Conservation (phyloP, 768 basidiomycete species). For the Butyriboletus loyo region DNA sequence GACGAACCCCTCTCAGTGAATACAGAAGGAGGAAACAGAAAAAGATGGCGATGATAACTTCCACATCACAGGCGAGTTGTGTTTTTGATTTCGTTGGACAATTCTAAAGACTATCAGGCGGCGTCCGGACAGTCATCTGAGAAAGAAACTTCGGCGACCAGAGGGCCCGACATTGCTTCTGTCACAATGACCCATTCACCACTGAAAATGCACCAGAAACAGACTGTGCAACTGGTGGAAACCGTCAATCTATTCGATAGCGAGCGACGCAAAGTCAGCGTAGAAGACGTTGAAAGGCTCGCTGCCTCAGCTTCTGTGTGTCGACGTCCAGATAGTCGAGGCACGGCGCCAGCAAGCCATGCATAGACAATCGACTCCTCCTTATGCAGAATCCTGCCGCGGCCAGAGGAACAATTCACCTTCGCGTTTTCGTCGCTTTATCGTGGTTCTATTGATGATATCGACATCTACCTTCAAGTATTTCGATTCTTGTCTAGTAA, state of each 20-base stretch:
- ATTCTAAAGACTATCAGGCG: not conserved
- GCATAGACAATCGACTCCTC: not conserved
- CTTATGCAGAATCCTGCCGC: not conserved
- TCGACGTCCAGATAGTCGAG: not conserved
- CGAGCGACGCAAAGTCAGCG: conserved; percentile 2
- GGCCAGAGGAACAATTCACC: not conserved
- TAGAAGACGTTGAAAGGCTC: conserved; percentile 15
- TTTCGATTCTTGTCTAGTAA: not conserved
- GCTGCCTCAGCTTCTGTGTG: conserved; percentile 7
- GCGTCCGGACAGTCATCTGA: not conserved
- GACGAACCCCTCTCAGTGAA: conserved; percentile 23
- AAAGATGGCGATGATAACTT: conserved; percentile 5
- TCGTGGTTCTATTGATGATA: not conserved
- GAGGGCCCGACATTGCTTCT: not conserved
- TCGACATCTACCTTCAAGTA: not conserved
- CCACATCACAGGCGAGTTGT: conserved; percentile 9
- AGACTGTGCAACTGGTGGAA: not conserved
- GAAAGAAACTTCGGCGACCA: not conserved
- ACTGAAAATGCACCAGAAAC: not conserved
- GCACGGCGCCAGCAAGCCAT: not conserved
- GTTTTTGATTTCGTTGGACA: not conserved
- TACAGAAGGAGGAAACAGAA: conserved; percentile 20
- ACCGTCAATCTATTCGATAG: not conserved
- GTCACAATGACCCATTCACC: not conserved
- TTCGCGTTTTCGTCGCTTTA: not conserved